These are phyloP conservation scores for Thymus quinquecostatus DNA, from an alignment of 257 asterid species.

Conservation along the genomic window DNA sequence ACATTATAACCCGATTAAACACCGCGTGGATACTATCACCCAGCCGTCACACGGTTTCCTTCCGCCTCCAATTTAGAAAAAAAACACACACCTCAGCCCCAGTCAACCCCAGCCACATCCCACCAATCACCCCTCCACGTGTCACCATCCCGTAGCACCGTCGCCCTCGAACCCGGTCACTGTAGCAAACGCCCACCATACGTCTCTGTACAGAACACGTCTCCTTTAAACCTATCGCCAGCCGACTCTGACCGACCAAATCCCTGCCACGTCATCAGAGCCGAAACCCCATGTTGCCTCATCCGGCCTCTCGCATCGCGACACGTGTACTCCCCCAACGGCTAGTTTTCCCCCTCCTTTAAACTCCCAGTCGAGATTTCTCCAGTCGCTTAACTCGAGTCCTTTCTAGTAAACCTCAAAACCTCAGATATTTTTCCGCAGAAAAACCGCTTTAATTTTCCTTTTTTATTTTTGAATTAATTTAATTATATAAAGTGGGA, in stretches of 20 bases:
- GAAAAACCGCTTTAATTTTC: neutral
- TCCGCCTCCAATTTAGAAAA: constrained; percentile 45
- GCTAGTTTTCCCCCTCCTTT: constrained; percentile 49
- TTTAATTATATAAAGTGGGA: neutral
- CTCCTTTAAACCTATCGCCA: constrained; percentile 35
- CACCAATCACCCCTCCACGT: too few relatives aligned
- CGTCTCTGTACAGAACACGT: constrained; percentile 32
- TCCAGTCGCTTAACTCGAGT: constrained; percentile 39
- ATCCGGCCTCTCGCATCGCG: constrained; percentile 20
- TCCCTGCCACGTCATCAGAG: constrained; percentile 44
- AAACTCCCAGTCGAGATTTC: neutral
- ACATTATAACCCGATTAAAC: too few relatives aligned
- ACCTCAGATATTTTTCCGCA: constrained; percentile 17
- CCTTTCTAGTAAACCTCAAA: constrained; percentile 28
- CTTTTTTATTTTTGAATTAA: too few relatives aligned
- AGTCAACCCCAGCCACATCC: neutral
- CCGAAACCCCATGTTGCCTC: constrained; percentile 32
- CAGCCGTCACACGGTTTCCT: constrained; percentile 27
- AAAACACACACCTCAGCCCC: neutral
- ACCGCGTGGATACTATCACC: constrained; percentile 24
- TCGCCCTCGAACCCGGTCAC: neutral
- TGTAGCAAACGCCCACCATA: neutral
- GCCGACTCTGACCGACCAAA: constrained; percentile 61
- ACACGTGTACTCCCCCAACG: constrained; percentile 57
- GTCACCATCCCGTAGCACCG: neutral